A percentile compares a stretch with the other conserved stretches of the same genome.
phyloP scores from a whole-genome alignment of 495 filamentous ascomycete genomes.

The Daldinia childiae region DNA sequence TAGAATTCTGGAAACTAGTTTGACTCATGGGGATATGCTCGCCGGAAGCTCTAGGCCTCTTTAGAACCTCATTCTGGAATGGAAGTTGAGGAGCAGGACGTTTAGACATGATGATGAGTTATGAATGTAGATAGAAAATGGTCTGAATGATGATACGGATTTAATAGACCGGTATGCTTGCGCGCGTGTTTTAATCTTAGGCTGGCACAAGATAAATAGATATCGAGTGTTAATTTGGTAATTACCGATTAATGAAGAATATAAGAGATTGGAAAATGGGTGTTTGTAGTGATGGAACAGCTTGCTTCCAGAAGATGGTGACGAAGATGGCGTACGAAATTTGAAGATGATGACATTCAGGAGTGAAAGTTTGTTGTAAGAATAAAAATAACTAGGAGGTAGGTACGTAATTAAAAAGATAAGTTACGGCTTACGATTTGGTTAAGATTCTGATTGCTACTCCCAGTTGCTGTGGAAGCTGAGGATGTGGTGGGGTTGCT shows the following conservation, averaged over 20 bases:
- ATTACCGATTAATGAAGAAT: not conserved
- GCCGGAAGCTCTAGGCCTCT: not conserved
- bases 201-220: not conserved
- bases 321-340: not conserved
- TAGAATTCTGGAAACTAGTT: not conserved
- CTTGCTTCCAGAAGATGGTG: not conserved
- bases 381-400: not conserved
- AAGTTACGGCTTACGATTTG: slow-evolving; percentile 78
- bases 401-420: no score
- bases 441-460: slow-evolving; percentile 84
- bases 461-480: slow-evolving; percentile 52
- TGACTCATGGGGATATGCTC: not conserved
- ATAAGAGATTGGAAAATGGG: not conserved
- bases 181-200: not conserved
- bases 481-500: slow-evolving; percentile 41
- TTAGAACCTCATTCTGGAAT: not conserved
- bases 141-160: not conserved
- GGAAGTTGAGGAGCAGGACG: not conserved
- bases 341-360: not conserved
- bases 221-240: not conserved
- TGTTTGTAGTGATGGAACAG: not conserved
- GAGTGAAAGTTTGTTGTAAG: not conserved
- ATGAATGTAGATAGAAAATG: not conserved
- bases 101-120: not conserved
- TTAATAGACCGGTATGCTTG: not conserved